These are phyloP conservation scores for Fusarium euwallaceae DNA, from an alignment of 2,329 filamentous ascomycete genomes.

Conservation along the genomic window DNA sequence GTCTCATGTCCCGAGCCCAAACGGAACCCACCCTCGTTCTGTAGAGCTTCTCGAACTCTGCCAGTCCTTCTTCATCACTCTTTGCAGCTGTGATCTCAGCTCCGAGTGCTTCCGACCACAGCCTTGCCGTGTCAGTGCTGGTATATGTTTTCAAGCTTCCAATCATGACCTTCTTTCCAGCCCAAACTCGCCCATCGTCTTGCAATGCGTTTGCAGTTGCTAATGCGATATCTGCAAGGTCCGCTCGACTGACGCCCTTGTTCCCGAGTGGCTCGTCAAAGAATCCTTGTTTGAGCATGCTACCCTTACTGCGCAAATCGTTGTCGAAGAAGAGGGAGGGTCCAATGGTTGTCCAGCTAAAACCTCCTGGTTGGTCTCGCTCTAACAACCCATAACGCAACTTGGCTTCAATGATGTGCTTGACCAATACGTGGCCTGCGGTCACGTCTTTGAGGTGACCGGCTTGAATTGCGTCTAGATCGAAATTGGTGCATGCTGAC, in stretches of 20 bases:
- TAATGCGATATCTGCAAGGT: constrained; percentile 22
- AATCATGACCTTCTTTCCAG: constrained; percentile 29
- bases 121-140: constrained; percentile 1
- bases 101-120: constrained; percentile 24
- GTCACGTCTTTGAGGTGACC: constrained; percentile 11
- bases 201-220: constrained; percentile 20
- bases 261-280: constrained; percentile 29
- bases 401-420: constrained; percentile 27
- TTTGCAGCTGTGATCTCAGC: background rate
- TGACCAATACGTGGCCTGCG: constrained; percentile 26
- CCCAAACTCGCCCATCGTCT: constrained; percentile 21
- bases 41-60: constrained; percentile 9
- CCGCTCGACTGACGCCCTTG: constrained; percentile 27
- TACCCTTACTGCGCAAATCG: constrained; percentile 25
- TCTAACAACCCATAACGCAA: constrained; percentile 17
- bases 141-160: constrained; percentile 25
- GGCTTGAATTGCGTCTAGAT: constrained; percentile 15
- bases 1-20: constrained; percentile 21
- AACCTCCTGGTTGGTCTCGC: constrained; percentile 13
- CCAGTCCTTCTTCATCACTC: constrained; percentile 12
- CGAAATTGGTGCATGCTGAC: constrained; percentile 16
- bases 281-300: constrained; percentile 13
- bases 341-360: constrained; percentile 31
- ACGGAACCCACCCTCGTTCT: background rate
- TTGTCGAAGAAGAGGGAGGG: constrained; percentile 29